These are phyloP conservation scores for Ogataea trehalophila DNA, from an alignment of 805 yeast genomes.

Conservation along the genomic window DNA sequence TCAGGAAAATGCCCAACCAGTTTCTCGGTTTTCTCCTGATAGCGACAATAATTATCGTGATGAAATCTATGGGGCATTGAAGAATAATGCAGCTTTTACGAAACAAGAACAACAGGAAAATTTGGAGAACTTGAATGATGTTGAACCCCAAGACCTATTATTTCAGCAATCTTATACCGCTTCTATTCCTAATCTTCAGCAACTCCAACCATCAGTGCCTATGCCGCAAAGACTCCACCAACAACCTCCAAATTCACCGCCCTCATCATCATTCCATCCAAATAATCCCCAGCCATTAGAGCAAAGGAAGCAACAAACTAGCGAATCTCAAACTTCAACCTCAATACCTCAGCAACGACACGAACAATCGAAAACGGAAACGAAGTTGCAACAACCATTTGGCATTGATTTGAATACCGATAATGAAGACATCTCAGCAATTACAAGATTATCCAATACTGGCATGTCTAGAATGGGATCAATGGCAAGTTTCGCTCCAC, in stretches of 20 bases:
- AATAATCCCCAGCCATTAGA: constrained; percentile 4
- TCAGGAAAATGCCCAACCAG: not conserved
- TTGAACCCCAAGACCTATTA: too few species aligned
- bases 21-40: too few species aligned
- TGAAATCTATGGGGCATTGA: too few species aligned
- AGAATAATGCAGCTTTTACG: too few species aligned
- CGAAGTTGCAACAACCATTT: constrained; percentile 3
- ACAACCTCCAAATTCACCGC: not conserved
- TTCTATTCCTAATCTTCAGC: not conserved
- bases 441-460: constrained; percentile 14
- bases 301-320: not conserved
- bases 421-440: constrained; percentile 15
- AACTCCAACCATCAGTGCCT: not conserved
- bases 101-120: too few species aligned
- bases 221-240: not conserved
- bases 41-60: too few species aligned
- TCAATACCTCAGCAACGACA: constrained; percentile 1
- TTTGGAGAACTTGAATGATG: too few species aligned
- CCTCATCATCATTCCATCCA: constrained; percentile 1
- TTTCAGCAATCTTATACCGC: too few species aligned
- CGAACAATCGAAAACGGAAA: not conserved
- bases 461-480: constrained; percentile 24
- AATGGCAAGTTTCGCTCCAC: constrained; percentile 12
- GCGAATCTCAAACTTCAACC: not conserved
- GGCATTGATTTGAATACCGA: constrained; percentile 25